These are phyloP conservation scores for Annulohypoxylon bovei DNA, from an alignment of 495 filamentous ascomycete species.

Conservation along the genomic window DNA sequence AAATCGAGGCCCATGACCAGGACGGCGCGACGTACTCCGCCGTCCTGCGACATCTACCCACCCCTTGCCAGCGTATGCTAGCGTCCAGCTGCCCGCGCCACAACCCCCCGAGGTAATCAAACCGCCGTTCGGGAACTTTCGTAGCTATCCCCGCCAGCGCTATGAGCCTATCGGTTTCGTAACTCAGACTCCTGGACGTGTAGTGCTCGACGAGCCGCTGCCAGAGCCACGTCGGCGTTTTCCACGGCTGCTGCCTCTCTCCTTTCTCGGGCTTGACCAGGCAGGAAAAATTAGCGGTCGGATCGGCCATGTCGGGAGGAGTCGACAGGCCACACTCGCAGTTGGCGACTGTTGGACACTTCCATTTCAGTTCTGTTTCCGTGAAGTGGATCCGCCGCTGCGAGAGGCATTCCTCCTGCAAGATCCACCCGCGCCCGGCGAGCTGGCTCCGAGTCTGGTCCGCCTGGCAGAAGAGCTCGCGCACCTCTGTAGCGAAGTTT, in stretches of 20 bases:
- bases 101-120: slow-evolving; percentile 23
- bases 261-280: not conserved
- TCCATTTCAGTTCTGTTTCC: slow-evolving; percentile 13
- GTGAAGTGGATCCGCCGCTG: slow-evolving; percentile 18
- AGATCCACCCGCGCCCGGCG: slow-evolving; percentile 12
- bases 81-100: slow-evolving; percentile 16
- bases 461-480: slow-evolving; percentile 12
- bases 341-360: slow-evolving; percentile 4
- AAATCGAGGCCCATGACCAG: slow-evolving; percentile 32
- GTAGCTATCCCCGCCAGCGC: slow-evolving; percentile 23
- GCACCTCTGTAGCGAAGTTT: not conserved
- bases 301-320: not conserved
- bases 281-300: slow-evolving; percentile 2
- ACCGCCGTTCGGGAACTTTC: not conserved
- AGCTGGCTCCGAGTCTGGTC: not conserved
- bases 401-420: slow-evolving; percentile 30
- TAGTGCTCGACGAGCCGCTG: slow-evolving; percentile 27
- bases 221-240: slow-evolving; percentile 15
- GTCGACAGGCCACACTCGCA: slow-evolving; percentile 7
- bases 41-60: not conserved
- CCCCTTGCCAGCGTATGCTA: slow-evolving; percentile 22
- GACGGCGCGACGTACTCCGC: slow-evolving; percentile 22
- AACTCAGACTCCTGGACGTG: slow-evolving; percentile 18
- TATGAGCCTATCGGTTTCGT: slow-evolving; percentile 14
- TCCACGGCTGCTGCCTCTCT: not conserved